Percentiles rank a stretch among this genome's conserved stretches.
Evolutionary conservation across 805 yeast species (phyloP).

Genomic region (Zygoascus bituminiphila): DNA sequence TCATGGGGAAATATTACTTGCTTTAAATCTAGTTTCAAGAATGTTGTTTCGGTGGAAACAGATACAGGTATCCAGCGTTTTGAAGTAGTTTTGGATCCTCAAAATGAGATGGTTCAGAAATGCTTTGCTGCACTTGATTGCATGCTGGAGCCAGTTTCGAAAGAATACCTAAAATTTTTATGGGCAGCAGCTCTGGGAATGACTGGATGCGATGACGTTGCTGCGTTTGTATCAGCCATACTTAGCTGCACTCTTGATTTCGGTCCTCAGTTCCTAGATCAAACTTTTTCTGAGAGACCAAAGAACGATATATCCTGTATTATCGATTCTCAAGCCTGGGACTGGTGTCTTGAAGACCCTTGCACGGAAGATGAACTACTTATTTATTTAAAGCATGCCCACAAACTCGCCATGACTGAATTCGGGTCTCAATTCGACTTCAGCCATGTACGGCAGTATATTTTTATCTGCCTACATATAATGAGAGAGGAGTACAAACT

Average conservation of each 20-base stretch:
- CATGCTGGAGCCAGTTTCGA: slow-evolving; percentile 49
- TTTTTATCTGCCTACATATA: slow-evolving; percentile 63
- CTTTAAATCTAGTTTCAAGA: slow-evolving; percentile 2
- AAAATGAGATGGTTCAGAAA: slow-evolving; percentile 33
- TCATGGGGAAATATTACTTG: slow-evolving; percentile 6
- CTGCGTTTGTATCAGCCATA: slow-evolving; percentile 40
- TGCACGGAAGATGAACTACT: not conserved
- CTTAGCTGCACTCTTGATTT: slow-evolving; percentile 9
- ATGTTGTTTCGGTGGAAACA: slow-evolving; percentile 7
- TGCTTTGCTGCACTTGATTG: slow-evolving; percentile 45
- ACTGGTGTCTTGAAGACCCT: slow-evolving; percentile 4
- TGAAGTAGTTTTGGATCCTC: slow-evolving; percentile 34
- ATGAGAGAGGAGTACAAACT: slow-evolving; percentile 67
- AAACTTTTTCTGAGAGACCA: too few relatives aligned
- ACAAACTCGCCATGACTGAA: slow-evolving; percentile 3
- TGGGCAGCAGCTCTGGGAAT: slow-evolving; percentile 52
- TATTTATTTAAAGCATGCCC: not conserved
- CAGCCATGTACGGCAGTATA: slow-evolving; percentile 34
- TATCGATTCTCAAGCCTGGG: slow-evolving; percentile 2
- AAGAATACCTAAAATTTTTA: slow-evolving; percentile 49
- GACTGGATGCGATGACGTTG: slow-evolving; percentile 47
- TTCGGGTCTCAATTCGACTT: slow-evolving; percentile 22
- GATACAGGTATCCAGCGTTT: slow-evolving; percentile 4
- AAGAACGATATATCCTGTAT: not conserved
- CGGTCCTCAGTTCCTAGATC: not conserved